These are phyloP conservation scores for Elongisporangium undulatum DNA, from an alignment of 352 stramenopile species.

Conservation along the genomic window DNA sequence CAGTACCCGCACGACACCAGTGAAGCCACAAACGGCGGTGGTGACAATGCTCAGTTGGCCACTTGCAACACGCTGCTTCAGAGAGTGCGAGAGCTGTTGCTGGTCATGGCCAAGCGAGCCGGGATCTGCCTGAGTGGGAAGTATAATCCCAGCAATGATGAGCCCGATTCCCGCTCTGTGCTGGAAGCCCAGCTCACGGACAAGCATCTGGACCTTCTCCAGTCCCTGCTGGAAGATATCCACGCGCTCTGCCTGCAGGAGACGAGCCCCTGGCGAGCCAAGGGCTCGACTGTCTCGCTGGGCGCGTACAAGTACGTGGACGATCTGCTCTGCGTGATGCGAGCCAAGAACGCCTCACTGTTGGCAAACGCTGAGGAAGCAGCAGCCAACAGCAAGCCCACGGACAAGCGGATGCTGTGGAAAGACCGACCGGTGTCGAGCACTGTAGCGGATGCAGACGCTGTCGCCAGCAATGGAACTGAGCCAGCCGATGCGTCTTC, in stretches of 20 bases:
- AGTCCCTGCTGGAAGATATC: constrained; percentile 35
- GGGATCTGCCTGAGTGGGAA: constrained; percentile 68
- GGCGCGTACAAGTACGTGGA: constrained; percentile 17
- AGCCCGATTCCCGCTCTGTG: constrained; percentile 33
- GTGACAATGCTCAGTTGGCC: constrained; percentile 3
- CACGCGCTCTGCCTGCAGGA: constrained; percentile 18
- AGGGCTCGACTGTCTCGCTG: constrained; percentile 10
- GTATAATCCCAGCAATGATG: constrained; percentile 38
- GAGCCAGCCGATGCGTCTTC: neutral
- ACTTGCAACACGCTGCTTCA: constrained; percentile 26
- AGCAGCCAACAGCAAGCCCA: neutral
- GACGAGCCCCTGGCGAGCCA: constrained; percentile 7
- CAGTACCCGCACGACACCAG: neutral
- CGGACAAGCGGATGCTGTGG: constrained; percentile 26
- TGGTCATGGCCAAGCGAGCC: constrained; percentile 48
- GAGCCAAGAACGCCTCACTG: constrained; percentile 21
- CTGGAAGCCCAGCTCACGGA: constrained; percentile 27
- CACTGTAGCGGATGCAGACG: neutral
- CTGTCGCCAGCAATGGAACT: neutral
- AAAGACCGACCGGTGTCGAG: constrained; percentile 8
- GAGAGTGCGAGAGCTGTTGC: constrained; percentile 29
- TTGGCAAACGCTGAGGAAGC: constrained; percentile 1
- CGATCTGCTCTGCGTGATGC: constrained; percentile 39
- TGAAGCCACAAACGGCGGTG: neutral
- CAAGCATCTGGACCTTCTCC: constrained; percentile 12